Conservation (phyloP, 2,329 filamentous ascomycete genomes). For the Neodidymelliopsis sp. region DNA sequence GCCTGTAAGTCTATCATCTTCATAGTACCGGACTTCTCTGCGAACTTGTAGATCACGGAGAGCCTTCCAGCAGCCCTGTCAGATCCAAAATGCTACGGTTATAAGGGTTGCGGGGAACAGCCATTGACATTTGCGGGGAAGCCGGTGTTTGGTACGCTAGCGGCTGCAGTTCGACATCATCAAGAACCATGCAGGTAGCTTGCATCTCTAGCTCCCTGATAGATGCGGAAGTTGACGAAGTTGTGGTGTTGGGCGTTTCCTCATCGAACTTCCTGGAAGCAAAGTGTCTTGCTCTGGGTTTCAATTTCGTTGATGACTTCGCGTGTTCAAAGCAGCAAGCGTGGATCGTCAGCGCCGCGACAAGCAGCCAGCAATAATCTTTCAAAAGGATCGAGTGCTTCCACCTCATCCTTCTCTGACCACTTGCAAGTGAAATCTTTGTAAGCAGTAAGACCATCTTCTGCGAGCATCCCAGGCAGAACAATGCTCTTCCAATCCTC, state of each 20-base stretch:
- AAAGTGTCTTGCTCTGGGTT: no score
- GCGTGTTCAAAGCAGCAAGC: conserved; percentile 20
- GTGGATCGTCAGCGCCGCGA: conserved; percentile 30
- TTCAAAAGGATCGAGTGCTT: conserved; percentile 28
- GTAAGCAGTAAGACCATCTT: conserved; percentile 33
- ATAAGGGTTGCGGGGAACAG: not conserved
- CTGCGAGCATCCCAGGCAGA: conserved; percentile 8
- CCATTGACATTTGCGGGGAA: conserved; percentile 13
- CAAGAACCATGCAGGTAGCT: not conserved
- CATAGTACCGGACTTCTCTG: conserved; percentile 5
- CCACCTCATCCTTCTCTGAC: conserved; percentile 17
- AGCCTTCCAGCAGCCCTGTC: not conserved
- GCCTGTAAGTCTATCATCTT: not conserved
- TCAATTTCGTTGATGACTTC: no score
- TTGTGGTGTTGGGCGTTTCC: no score
- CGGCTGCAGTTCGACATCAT: conserved; percentile 11
- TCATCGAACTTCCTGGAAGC: no score
- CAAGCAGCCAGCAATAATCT: conserved; percentile 38
- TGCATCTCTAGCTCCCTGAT: conserved; percentile 3
- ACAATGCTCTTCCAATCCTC: conserved; percentile 22
- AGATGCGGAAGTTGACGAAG: not conserved
- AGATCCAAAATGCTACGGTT: conserved; percentile 1
- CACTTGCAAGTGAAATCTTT: conserved; percentile 27
- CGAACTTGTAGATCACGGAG: not conserved
- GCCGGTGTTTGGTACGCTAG: conserved; percentile 3